These are phyloP conservation scores for Osmozyma mogii DNA, from an alignment of 805 yeast genomes.

Conservation along the genomic window DNA sequence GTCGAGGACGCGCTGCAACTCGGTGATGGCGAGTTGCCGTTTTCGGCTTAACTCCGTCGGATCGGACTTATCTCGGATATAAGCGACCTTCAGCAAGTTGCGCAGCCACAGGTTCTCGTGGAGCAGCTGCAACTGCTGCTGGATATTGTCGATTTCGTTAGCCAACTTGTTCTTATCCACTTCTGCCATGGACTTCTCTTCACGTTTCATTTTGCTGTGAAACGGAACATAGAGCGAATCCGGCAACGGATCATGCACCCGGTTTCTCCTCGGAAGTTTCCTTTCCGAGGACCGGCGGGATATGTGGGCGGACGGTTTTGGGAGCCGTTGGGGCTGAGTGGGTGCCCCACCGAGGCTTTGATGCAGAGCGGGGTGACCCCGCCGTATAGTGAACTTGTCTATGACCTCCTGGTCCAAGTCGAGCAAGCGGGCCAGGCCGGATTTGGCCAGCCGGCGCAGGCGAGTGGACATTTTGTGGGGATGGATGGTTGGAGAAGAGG, in stretches of 20 bases:
- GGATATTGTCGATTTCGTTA: conserved; percentile 49
- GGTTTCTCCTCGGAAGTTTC: conserved; percentile 14
- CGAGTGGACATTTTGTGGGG: too few relatives aligned
- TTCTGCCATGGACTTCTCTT: conserved; percentile 52
- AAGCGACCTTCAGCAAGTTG: conserved; percentile 40
- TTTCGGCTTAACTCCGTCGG: conserved; percentile 44
- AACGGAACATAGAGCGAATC: conserved; percentile 37
- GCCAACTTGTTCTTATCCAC: conserved; percentile 47
- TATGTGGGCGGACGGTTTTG: neutral
- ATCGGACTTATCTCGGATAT: conserved; percentile 41
- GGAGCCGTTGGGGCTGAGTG: neutral
- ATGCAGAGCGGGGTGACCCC: neutral
- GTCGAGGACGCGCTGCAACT: conserved; percentile 29
- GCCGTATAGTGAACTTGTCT: too few relatives aligned
- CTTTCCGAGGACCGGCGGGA: neutral
- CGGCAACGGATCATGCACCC: conserved; percentile 32
- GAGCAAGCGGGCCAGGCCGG: too few relatives aligned
- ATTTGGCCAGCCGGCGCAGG: too few relatives aligned
- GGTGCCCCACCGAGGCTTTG: neutral
- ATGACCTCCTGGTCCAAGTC: too few relatives aligned
- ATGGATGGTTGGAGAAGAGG: too few relatives aligned
- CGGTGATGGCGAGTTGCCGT: conserved; percentile 42
- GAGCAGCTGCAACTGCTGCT: conserved; percentile 34
- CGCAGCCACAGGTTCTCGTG: conserved; percentile 39
- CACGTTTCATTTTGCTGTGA: conserved; percentile 55